These are phyloP conservation scores for Myxozyma sirexii DNA, from an alignment of 805 yeast species.

Conservation along the genomic window DNA sequence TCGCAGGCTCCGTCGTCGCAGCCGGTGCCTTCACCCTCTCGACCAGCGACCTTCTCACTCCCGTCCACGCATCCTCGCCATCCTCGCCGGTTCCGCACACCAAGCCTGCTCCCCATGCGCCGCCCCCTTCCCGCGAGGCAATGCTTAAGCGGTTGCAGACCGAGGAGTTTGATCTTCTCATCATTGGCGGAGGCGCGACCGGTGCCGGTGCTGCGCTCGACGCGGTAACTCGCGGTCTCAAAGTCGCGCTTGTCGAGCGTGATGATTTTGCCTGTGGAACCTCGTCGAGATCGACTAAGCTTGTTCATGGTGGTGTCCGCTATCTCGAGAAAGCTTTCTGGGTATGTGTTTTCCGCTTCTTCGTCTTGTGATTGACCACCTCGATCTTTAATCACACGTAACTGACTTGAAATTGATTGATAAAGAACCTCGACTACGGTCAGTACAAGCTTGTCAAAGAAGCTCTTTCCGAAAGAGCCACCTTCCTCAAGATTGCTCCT, in stretches of 20 bases:
- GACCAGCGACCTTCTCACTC: conserved; percentile 1
- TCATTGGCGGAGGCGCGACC: conserved; percentile 96
- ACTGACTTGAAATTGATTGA: neutral
- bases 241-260: conserved; percentile 83
- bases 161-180: conserved; percentile 67
- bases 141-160: conserved; percentile 26
- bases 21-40: conserved; percentile 11
- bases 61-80: conserved; percentile 6
- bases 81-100: neutral
- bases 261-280: conserved; percentile 92
- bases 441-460: conserved; percentile 88
- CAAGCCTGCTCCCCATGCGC: conserved; percentile 20
- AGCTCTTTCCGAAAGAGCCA: conserved; percentile 83
- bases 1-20: conserved; percentile 4
- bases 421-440: conserved; percentile 73
- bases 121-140: conserved; percentile 32
- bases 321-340: conserved; percentile 93
- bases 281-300: conserved; percentile 89
- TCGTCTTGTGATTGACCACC: too few species aligned
- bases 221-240: conserved; percentile 86
- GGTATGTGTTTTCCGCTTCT: conserved; percentile 38
- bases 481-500: conserved; percentile 87
- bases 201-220: conserved; percentile 94
- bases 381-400: too few species aligned
- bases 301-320: conserved; percentile 97